phyloP scores from a whole-genome alignment of 2,329 filamentous ascomycete species.

The Aspergillus aculeatinus region DNA sequence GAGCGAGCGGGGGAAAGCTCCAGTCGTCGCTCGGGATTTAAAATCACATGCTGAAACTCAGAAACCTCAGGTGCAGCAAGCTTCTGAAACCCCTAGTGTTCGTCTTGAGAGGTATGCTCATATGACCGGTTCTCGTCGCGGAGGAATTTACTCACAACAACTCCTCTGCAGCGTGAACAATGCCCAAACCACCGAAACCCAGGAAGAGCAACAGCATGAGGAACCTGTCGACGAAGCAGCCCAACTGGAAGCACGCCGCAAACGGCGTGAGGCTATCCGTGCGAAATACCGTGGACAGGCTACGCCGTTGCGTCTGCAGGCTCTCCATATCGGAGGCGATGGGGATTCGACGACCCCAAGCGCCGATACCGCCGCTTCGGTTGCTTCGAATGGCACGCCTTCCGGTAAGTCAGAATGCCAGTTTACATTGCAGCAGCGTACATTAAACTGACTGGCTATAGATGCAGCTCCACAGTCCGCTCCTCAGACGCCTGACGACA shows the following conservation, averaged over 20 bases:
- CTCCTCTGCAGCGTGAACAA: conserved; percentile 18
- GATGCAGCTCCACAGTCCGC: conserved; percentile 45
- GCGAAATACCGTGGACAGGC: conserved; percentile 73
- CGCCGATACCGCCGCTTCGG: conserved; percentile 44
- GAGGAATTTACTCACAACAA: conserved; percentile 12
- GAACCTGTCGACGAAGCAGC: conserved; percentile 75
- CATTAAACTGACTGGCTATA: conserved; percentile 11
- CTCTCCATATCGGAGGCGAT: conserved; percentile 64
- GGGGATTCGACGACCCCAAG: conserved; percentile 54
- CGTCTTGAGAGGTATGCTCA: conserved; percentile 45
- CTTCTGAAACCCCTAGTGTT: conserved; percentile 41
- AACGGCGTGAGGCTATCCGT: conserved; percentile 78
- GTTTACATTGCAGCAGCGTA: neutral
- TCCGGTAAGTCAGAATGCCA: conserved; percentile 37
- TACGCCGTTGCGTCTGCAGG: conserved; percentile 72
- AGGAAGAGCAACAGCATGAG: conserved; percentile 45
- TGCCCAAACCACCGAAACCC: conserved; percentile 10
- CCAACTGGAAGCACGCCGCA: conserved; percentile 80
- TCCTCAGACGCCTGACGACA: conserved; percentile 50
- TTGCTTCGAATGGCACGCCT: conserved; percentile 33
- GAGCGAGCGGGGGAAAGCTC: conserved; percentile 63
- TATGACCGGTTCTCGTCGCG: neutral
- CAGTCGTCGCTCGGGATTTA: conserved; percentile 58
- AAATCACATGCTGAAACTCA: conserved; percentile 68
- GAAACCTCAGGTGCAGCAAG: conserved; percentile 58